phyloP scores from a whole-genome alignment of 352 stramenopile species.

The Pythium oligandrum region DNA sequence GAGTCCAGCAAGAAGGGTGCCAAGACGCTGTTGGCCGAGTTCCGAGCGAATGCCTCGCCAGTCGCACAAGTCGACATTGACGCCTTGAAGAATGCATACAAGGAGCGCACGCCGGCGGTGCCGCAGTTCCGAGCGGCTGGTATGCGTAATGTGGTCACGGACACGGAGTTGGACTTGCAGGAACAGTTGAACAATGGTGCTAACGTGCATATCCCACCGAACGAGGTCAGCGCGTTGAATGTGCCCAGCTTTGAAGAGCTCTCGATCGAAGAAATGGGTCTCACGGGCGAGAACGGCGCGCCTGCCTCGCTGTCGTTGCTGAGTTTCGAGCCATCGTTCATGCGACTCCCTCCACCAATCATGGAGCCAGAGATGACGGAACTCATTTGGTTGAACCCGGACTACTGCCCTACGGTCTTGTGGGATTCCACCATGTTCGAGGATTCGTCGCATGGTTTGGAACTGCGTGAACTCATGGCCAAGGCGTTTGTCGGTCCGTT shows the following conservation, averaged over 20 bases:
- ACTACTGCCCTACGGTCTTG: constrained; percentile 87
- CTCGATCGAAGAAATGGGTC: constrained; percentile 67
- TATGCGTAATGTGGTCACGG: constrained; percentile 75
- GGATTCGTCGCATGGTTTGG: constrained; percentile 77
- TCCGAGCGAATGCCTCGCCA: constrained; percentile 44
- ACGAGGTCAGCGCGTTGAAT: constrained; percentile 65
- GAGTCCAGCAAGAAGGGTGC: constrained; percentile 76
- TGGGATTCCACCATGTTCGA: constrained; percentile 90
- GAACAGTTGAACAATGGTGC: constrained; percentile 80
- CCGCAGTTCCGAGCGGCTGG: constrained; percentile 72
- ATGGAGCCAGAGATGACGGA: constrained; percentile 83
- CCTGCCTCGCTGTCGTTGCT: constrained; percentile 65
- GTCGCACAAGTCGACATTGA: constrained; percentile 60
- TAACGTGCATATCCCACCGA: constrained; percentile 59
- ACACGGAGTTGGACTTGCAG: constrained; percentile 78
- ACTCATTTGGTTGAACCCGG: constrained; percentile 90
- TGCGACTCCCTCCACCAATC: constrained; percentile 79
- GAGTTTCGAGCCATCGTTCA: constrained; percentile 87
- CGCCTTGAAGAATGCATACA: constrained; percentile 57
- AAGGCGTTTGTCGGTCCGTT: constrained; percentile 88
- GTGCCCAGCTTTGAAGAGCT: constrained; percentile 69
- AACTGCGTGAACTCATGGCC: constrained; percentile 87
- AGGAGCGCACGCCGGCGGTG: constrained; percentile 67
- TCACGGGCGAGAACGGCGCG: constrained; percentile 28
- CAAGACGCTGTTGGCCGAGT: constrained; percentile 63